Conservation (phyloP, 2,329 filamentous ascomycete species). For the Magnaporthiopsis incrustans region DNA sequence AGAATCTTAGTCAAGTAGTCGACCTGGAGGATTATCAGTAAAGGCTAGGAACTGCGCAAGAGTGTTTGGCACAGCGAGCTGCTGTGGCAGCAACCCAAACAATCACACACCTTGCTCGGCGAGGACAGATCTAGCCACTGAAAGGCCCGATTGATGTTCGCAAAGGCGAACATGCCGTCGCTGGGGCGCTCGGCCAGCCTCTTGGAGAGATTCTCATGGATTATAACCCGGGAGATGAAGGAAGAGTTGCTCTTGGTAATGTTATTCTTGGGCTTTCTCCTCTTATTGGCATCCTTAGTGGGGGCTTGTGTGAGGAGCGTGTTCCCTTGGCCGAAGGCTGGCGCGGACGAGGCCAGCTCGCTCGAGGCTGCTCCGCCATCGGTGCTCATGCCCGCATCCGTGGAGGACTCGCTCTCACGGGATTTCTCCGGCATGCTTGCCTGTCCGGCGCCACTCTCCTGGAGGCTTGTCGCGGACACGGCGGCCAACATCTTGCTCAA, state of each 20-base stretch:
- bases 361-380: slow-evolving; percentile 48
- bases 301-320: slow-evolving; percentile 56
- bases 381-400: slow-evolving; percentile 50
- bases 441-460: slow-evolving; percentile 30
- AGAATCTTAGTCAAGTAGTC: slow-evolving; percentile 93
- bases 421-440: slow-evolving; percentile 54
- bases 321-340: slow-evolving; percentile 83
- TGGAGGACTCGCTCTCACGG: slow-evolving; percentile 51
- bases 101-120: slow-evolving; percentile 47
- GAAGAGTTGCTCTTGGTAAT: slow-evolving; percentile 98
- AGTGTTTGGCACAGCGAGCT: neutral
- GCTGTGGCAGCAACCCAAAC: neutral
- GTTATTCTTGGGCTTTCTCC: slow-evolving; percentile 93
- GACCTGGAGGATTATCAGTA: slow-evolving; percentile 42
- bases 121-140: slow-evolving; percentile 92
- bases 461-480: slow-evolving; percentile 38
- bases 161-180: slow-evolving; percentile 83
- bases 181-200: slow-evolving; percentile 68
- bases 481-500: slow-evolving; percentile 38
- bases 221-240: slow-evolving; percentile 93
- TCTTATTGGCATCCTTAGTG: slow-evolving; percentile 66
- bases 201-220: slow-evolving; percentile 74
- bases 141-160: slow-evolving; percentile 90
- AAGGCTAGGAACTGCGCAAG: neutral
- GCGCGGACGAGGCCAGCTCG: slow-evolving; percentile 35